Conservation (phyloP, 257 asterid genomes). For the Fraxinus pennsylvanica region DNA sequence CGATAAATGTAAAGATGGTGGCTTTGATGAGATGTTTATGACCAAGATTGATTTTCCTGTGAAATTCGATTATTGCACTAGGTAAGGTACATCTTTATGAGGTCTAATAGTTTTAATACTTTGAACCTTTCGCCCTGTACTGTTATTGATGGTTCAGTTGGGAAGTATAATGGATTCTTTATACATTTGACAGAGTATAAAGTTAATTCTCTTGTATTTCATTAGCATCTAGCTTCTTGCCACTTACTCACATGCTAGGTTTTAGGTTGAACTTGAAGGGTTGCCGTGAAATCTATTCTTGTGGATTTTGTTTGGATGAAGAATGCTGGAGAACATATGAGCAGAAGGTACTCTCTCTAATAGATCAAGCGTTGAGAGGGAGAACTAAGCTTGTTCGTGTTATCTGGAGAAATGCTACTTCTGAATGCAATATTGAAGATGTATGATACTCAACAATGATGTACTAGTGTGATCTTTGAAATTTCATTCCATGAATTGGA, state of each 20-base stretch:
- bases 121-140: not conserved
- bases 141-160: not conserved
- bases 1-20: constrained; percentile 69
- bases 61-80: constrained; percentile 77
- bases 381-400: constrained; percentile 81
- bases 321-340: constrained; percentile 97
- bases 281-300: constrained; percentile 43
- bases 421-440: constrained; percentile 63
- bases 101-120: not conserved
- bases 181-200: not conserved
- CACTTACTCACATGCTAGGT: constrained; percentile 30
- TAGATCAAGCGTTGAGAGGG: constrained; percentile 75
- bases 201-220: constrained; percentile 14
- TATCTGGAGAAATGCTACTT: constrained; percentile 73
- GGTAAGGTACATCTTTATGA: constrained; percentile 61
- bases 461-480: constrained; percentile 16
- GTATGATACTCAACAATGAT: constrained; percentile 41
- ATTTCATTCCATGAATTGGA: constrained; percentile 16
- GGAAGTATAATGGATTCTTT: not conserved
- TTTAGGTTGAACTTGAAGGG: constrained; percentile 83
- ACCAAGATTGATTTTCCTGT: constrained; percentile 72
- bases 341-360: constrained; percentile 62
- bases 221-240: constrained; percentile 22
- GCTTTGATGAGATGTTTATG: constrained; percentile 85
- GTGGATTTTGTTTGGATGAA: constrained; percentile 86